A percentile compares a stretch with the other conserved stretches of the same genome.
Conservation (phyloP, 345 rosid species). For the Luvunga scandens region DNA sequence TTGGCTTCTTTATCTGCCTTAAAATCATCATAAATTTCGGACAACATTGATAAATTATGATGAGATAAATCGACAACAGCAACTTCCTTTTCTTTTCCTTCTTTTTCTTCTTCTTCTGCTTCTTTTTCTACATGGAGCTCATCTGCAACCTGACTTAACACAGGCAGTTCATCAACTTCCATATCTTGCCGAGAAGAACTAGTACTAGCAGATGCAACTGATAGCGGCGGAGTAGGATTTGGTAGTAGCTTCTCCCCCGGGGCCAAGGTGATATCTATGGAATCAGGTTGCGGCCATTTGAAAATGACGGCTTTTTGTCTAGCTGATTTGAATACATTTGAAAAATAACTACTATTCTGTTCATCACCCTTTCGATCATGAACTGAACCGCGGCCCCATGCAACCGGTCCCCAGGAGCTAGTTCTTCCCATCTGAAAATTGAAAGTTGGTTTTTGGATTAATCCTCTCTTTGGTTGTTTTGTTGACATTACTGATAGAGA, state of each 20-base stretch:
- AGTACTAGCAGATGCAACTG: slow-evolving; percentile 39
- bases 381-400: slow-evolving; percentile 41
- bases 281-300: slow-evolving; percentile 69
- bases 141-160: slow-evolving; percentile 41
- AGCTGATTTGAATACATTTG: slow-evolving; percentile 63
- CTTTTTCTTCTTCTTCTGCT: slow-evolving; percentile 16
- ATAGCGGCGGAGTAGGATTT: slow-evolving; percentile 22
- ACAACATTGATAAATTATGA: slow-evolving; percentile 10
- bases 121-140: slow-evolving; percentile 29
- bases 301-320: slow-evolving; percentile 69
- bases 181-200: slow-evolving; percentile 35
- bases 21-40: slow-evolving; percentile 54
- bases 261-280: slow-evolving; percentile 33
- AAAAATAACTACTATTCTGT: slow-evolving; percentile 42
- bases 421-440: slow-evolving; percentile 43
- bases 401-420: slow-evolving; percentile 45
- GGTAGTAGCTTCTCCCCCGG: slow-evolving; percentile 27
- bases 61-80: slow-evolving; percentile 6
- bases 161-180: slow-evolving; percentile 56
- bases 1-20: slow-evolving; percentile 77
- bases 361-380: slow-evolving; percentile 37
- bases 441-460: slow-evolving; percentile 34
- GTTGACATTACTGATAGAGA: slow-evolving; percentile 67
- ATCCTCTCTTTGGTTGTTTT: slow-evolving; percentile 66
- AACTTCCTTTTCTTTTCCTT: slow-evolving; percentile 8